A percentile compares a stretch with the other conserved stretches of the same genome.
phyloP scores from a whole-genome alignment of 495 filamentous ascomycete species.

The Lentithecium fluviatile region DNA sequence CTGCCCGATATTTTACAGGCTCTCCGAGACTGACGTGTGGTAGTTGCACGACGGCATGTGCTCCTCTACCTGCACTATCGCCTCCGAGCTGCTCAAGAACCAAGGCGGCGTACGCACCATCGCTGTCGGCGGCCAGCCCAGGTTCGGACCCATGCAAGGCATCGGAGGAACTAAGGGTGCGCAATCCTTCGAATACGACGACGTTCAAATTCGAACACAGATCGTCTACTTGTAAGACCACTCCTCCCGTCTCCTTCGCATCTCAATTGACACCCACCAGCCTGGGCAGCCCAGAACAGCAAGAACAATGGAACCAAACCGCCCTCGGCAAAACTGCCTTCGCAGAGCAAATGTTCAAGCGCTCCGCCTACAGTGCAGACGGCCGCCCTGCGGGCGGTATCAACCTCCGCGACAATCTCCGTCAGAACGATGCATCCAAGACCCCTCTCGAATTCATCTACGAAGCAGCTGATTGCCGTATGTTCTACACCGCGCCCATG shows the following conservation, averaged over 20 bases:
- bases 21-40: not conserved
- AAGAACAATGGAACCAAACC: constrained; percentile 26
- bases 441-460: constrained; percentile 35
- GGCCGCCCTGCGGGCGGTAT: constrained; percentile 17
- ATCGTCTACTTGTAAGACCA: constrained; percentile 24
- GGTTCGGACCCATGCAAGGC: constrained; percentile 31
- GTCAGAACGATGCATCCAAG: constrained; percentile 17
- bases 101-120: constrained; percentile 31
- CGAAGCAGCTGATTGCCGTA: constrained; percentile 33
- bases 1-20: not conserved
- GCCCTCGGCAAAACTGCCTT: constrained; percentile 27
- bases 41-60: constrained; percentile 32
- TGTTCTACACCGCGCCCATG: constrained; percentile 30
- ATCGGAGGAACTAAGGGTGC: constrained; percentile 33
- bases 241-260: not conserved
- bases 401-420: constrained; percentile 29
- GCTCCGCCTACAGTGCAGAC: constrained; percentile 5
- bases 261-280: not conserved
- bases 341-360: constrained; percentile 26
- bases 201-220: constrained; percentile 13
- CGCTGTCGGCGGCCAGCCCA: constrained; percentile 28
- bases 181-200: constrained; percentile 20
- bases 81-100: constrained; percentile 29
- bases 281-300: constrained; percentile 9
- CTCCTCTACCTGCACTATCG: constrained; percentile 35